Base-by-base conservation (phyloP, 2,329 filamentous ascomycete species). In the Zasmidium cellare region DNA sequence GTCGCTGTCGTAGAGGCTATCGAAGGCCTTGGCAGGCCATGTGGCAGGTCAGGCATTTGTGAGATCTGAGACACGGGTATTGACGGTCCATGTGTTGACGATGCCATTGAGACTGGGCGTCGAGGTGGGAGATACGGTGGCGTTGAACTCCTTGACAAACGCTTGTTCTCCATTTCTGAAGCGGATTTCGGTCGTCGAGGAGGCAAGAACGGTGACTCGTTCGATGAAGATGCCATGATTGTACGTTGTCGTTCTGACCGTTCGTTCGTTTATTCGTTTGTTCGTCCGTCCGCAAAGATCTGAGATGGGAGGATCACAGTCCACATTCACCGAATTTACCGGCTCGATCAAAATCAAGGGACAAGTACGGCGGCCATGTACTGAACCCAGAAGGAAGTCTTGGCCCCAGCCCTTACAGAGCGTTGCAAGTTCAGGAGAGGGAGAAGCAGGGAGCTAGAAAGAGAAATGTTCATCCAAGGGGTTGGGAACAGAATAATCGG, bases 151-250 rank as follows among this genome's bases (percentile, higher is more conserved):
- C 48, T 44, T 35, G 38, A 54, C 45, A 57, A 56, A 31, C 49
- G 62, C 47, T 53, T 54, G 35, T 51, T 41, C 44, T 54, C 44
- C 23, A 63, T 44, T 25, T 63, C 58, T 44, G 59, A 56, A 44
- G 57, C 60, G 28, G 63, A 66, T 20, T 35, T 56, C 41, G 63
- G 60, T 51, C 61, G 51, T 57, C 57, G 56, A 35, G 60, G 60
- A 38, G 60, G 60, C 47, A 58, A 49, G 31, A 50, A 59, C 19
- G 53, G 44, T 11, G 59, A 51, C 38, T 35, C 31, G 18, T 55
- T 44, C 31, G 20, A 16, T 28, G 48, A 35, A 20, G 41, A 25
- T 7, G 19, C 46, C 47, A 19, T 45, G 53, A 24, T 11, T 24
- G 31, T n/a, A n/a, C n/a, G n/a, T n/a, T n/a, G n/a, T n/a, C n/a